These are phyloP conservation scores for Gryganskiella cystojenkinii DNA, from an alignment of 192 early-diverging fungal species.

Conservation along the genomic window DNA sequence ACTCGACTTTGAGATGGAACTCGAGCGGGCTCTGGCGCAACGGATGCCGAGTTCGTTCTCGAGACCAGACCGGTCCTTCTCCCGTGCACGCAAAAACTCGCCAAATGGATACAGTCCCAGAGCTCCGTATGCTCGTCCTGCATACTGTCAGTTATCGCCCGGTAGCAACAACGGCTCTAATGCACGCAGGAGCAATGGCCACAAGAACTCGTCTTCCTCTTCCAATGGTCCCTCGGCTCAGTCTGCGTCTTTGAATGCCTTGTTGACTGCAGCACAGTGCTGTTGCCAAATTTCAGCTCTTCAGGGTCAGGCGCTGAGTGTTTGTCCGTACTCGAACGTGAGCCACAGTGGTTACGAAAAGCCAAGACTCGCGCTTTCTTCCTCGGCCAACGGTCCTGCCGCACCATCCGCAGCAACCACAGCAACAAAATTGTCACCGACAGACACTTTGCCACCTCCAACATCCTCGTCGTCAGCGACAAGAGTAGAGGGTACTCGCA, in stretches of 20 bases:
- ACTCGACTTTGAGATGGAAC: conserved; percentile 51
- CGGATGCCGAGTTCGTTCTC: conserved; percentile 49
- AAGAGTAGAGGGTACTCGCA: conserved; percentile 18
- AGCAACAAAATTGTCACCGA: neutral
- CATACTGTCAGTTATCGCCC: conserved; percentile 31
- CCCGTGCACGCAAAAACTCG: conserved; percentile 17
- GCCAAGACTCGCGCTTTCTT: neutral
- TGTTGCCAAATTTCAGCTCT: conserved; percentile 49
- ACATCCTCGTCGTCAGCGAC: conserved; percentile 1
- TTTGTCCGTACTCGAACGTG: conserved; percentile 43
- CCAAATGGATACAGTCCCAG: conserved; percentile 4
- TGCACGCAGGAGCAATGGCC: neutral
- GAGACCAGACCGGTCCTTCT: conserved; percentile 19
- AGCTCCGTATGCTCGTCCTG: conserved; percentile 40
- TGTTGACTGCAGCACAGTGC: conserved; percentile 18
- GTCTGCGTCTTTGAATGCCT: conserved; percentile 11
- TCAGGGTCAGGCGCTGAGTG: conserved; percentile 32
- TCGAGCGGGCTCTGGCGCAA: conserved; percentile 36
- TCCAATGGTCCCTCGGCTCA: too few species aligned
- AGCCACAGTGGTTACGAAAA: conserved; percentile 41
- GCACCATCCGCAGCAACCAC: too few species aligned
- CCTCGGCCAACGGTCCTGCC: too few species aligned
- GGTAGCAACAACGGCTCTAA: neutral
- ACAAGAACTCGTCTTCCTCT: too few species aligned
- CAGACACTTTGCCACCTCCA: conserved; percentile 1